Evolutionary conservation across 2,329 filamentous ascomycete genomes (phyloP), one percentile per base, ranked within the genome.

Genomic region (Didymella lethalis): DNA sequence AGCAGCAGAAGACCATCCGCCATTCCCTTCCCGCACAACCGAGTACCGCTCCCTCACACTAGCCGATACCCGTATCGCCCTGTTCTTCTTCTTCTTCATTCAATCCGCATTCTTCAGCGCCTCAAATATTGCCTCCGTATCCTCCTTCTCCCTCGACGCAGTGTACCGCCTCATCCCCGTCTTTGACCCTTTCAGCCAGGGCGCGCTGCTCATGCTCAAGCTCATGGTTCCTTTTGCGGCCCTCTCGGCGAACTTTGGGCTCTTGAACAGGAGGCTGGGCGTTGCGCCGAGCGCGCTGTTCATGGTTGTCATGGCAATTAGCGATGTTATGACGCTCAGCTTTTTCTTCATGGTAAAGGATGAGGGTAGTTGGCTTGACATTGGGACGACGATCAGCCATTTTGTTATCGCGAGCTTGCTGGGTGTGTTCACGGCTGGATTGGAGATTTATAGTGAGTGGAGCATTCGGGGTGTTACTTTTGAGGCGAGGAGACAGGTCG

Each of bases 341-440:
- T 99, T 99, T 82, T 99, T 99, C 80, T 99, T 92, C 88, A 92
- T 97, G 69, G 95, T 99, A 45, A 91, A 90, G 71, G 95, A 99
- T 68, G 95, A 99, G 75, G 95, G 95, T 0, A 95, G 90, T 23
- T 99, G 95, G 95, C 80, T 99, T 59, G 95, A 99, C 75, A 99
- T 99, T 74, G 95, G 95, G 31, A 96, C 92, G 28, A 97, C 92
- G 3, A 99, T 99, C 66, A 96, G 88, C 71, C 93, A 98, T 76
- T 99, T 98, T 77, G 88, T 88, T 61, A 98, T 99, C 79, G 94
- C 93, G 18, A 97, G 92, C 77, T 77, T 92, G 67, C 74, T 98
- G 44, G 95, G 93, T 67, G 88, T 96, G 8, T 99, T 99, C 79
- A 93, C 99, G 43, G 92, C 93, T 0, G 88, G 85, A 14, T 80